Evolutionary conservation across 1,139 yeast genomes (phyloP), one percentile per base, ranked within the genome.

Genomic region (Chernovozyma aurita): DNA sequence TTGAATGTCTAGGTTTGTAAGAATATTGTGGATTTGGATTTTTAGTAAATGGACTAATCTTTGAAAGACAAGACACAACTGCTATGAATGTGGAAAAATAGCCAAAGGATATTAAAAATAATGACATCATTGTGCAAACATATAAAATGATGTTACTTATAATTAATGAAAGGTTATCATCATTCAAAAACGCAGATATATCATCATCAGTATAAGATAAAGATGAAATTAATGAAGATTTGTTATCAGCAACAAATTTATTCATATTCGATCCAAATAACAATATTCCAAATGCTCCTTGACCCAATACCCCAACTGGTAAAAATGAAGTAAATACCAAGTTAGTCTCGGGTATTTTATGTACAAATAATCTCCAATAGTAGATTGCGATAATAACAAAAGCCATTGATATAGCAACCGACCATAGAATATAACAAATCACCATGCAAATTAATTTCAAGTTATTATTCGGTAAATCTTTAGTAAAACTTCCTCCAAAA

Each of bases 231-330:
- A 17, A 8, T 32, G 26, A 25, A 24, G 28, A 13, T 18, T 31
- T 13, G 20, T 44, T 38, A 30, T 36, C 34, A 34, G 44, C 39
- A 30, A 59, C 32, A 17, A 59, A 38, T 14, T 43, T 31, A 47
- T 54, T 47, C 30, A 57, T 38, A 42, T 69, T 65, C 17, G 57
- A 52, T 4, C 87, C 85, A 47, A 82, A 67, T 33, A 79, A 58
- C 45, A 81, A 58, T 12, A 83, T 68, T 3, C 84, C 84, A 55
- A 65, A 85, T 2, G 86, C 75, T 3, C 94, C 95, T 59, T 87
- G 96, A 16, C 96, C 95, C 53, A 84, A 58, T 25, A 60, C 54
- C 25, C 66, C 66, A 24, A 60, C 57, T 3, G 66, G 66, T 26
- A 61, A 13, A 28, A 36, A 39, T 13, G 35, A 28, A 8, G 34